phyloP scores from a whole-genome alignment of 345 rosid genomes.

The Boechera retrofracta region DNA sequence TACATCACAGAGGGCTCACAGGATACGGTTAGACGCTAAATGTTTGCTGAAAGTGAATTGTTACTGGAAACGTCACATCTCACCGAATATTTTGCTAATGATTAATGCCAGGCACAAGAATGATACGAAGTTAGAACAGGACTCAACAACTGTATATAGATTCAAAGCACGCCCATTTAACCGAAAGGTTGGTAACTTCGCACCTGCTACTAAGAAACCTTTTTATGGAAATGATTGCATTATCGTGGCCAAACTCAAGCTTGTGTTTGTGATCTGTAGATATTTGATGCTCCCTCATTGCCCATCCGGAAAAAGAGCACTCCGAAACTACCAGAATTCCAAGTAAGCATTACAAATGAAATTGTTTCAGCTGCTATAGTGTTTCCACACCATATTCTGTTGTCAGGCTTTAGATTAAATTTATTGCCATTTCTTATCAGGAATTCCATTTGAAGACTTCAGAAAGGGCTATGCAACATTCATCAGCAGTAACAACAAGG shows the following conservation, averaged over 20 bases:
- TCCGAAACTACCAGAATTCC: constrained; percentile 84
- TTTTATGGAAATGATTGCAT: constrained; percentile 13
- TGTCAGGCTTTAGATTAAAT: constrained; percentile 33
- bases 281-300: constrained; percentile 82
- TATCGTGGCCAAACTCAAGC: constrained; percentile 19
- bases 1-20: constrained; percentile 83
- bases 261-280: constrained; percentile 55
- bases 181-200: constrained; percentile 76
- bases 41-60: constrained; percentile 28
- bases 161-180: constrained; percentile 98
- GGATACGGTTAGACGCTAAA: constrained; percentile 59
- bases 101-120: constrained; percentile 66
- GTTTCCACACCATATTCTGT: constrained; percentile 4
- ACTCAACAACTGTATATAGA: constrained; percentile 52
- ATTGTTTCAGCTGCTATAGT: neutral
- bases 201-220: constrained; percentile 21
- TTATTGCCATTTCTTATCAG: constrained; percentile 48
- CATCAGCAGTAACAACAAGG: constrained; percentile 59
- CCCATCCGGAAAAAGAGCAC: constrained; percentile 75
- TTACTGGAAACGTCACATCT: neutral
- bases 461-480: constrained; percentile 87
- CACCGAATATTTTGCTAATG: constrained; percentile 29
- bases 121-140: constrained; percentile 50
- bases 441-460: constrained; percentile 86
- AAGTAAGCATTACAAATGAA: constrained; percentile 52